Percentiles rank a stretch among this genome's conserved stretches.
Evolutionary conservation across 306 rosid genomes (phyloP).

Genomic region (Bauhinia variegata): DNA sequence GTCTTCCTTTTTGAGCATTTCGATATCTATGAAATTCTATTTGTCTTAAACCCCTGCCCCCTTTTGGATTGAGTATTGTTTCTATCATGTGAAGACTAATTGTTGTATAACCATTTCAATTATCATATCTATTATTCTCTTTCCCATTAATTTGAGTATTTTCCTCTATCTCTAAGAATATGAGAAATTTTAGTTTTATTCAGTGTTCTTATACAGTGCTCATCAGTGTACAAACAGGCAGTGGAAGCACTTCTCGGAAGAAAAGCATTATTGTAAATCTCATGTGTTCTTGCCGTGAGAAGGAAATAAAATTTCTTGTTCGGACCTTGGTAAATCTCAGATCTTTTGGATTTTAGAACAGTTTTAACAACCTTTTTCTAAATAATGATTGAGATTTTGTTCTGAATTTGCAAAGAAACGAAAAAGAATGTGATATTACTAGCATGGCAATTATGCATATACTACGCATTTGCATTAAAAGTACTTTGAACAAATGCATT

Average conservation of each 20-base stretch:
- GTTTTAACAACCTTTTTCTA: neutral
- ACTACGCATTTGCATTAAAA: neutral
- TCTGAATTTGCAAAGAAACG: neutral
- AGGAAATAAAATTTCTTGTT: conserved; percentile 90
- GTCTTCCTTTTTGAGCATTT: neutral
- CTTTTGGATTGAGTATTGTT: neutral
- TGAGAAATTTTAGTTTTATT: conserved; percentile 32
- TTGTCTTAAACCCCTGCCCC: no score
- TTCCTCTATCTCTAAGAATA: conserved; percentile 22
- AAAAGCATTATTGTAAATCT: conserved; percentile 78
- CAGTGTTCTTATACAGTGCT: conserved; percentile 48
- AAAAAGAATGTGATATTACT: neutral
- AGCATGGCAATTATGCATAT: neutral
- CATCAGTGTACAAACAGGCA: conserved; percentile 88
- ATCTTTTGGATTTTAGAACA: neutral
- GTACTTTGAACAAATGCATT: conserved; percentile 5
- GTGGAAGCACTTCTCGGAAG: conserved; percentile 82
- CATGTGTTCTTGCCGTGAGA: conserved; percentile 86
- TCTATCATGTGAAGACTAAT: neutral
- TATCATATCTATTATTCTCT: neutral
- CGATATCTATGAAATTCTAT: no score
- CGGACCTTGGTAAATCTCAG: conserved; percentile 79
- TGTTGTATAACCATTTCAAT: conserved; percentile 16
- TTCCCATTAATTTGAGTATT: neutral
- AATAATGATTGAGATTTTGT: neutral